Evolutionary conservation across 768 basidiomycete genomes (phyloP), one percentile per base, ranked within the genome.

Genomic region (Tubosaeta sp.): DNA sequence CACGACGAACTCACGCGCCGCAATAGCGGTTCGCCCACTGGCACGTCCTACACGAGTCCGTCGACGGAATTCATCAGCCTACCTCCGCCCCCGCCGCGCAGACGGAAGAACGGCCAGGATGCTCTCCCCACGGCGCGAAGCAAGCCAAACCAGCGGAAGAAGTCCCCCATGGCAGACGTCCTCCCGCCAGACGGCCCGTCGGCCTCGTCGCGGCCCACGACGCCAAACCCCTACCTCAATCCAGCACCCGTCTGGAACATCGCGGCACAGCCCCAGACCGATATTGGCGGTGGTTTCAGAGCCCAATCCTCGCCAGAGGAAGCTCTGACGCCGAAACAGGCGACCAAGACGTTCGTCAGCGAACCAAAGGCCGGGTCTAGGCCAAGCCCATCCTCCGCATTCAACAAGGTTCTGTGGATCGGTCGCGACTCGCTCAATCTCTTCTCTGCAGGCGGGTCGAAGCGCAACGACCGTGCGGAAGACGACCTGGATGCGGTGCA

Each of bases 1-100:
- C 77, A 82, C 53, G 82, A 82, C 44, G 78, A 81, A 45, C 72
- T 71, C 45, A 68, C 68, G n/a, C 73, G 78, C 19, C 60, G 63
- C 38, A 66, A 42, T 13, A 48, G 61, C 61, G 34, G 46, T 24
- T 64, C 69, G 5, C 63, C 61, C 13, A 66, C 61, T 4, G 57
- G 40, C 47, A 14, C 45, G 13, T 44, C 48, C 47, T 11, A 51
- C 34, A 3, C 56, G 14, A 49, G 53, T 2, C n/a, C 55, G 8
- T 50, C 58, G 0, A 43, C 53, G 1, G 69, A 44, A 7, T 65
- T 63, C 19, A 34, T 62, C 25, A 64, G 66, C 44, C 56, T 73
- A 4, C 68, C 72, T 0, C 69, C 60, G 19, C 72, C 71, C 22
- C 72, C 72, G 7, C 71, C 69, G 19, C 60, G 69, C 5, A 56